Evolutionary conservation across 805 yeast species (phyloP).

Genomic region (Wickerhamomyces alni): DNA sequence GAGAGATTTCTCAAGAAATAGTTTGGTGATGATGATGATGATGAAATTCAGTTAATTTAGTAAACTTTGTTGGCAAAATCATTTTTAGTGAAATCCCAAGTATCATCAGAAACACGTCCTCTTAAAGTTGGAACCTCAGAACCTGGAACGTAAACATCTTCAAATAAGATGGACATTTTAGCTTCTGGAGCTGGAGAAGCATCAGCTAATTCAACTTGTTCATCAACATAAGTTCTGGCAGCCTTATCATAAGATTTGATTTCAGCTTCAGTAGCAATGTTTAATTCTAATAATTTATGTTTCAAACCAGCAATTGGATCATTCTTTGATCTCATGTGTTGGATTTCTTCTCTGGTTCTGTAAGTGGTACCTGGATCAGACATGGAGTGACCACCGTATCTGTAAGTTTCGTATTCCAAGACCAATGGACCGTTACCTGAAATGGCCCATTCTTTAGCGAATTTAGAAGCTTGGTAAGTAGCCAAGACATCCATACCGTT

Average conservation of each 20-base stretch:
- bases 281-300: conserved; percentile 74
- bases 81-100: conserved; percentile 67
- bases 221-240: conserved; percentile 92
- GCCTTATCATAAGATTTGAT: conserved; percentile 91
- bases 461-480: conserved; percentile 90
- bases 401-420: conserved; percentile 94
- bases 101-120: conserved; percentile 95
- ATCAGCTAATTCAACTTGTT: conserved; percentile 91
- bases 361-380: conserved; percentile 99
- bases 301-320: conserved; percentile 97
- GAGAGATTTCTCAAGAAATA: no score
- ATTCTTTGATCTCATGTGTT: conserved; percentile 97
- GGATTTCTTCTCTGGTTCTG: conserved; percentile 99
- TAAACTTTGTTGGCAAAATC: conserved; percentile 34
- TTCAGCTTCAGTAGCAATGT: conserved; percentile 90
- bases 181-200: conserved; percentile 94
- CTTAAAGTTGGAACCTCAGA: conserved; percentile 87
- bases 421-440: conserved; percentile 95
- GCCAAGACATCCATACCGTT: conserved; percentile 99
- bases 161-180: conserved; percentile 87
- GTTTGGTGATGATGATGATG: no score
- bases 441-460: conserved; percentile 93
- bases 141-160: conserved; percentile 95
- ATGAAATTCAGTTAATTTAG: conserved; percentile 5
- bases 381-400: conserved; percentile 99